A percentile compares a stretch with the other conserved stretches of the same genome.
phyloP scores from a whole-genome alignment of 2,329 filamentous ascomycete species.

The Paramyrothecium sp. region DNA sequence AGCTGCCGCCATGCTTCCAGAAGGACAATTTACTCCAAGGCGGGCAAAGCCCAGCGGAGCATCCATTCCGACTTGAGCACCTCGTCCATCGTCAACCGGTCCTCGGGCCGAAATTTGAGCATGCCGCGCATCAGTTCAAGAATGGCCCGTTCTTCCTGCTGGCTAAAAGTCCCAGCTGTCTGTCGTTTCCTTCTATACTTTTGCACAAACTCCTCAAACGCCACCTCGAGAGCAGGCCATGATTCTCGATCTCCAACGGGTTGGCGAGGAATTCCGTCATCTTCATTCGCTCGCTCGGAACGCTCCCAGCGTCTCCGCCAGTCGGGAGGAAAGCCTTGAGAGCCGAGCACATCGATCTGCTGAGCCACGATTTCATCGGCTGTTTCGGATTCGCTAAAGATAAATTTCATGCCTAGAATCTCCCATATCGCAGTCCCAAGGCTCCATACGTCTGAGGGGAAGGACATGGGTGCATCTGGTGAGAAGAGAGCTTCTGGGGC shows the following conservation, averaged over 20 bases:
- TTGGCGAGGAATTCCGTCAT: too few species aligned
- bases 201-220: constrained; percentile 24
- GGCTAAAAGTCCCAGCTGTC: constrained; percentile 10
- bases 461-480: too few species aligned
- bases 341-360: constrained; percentile 18
- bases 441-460: constrained; percentile 17
- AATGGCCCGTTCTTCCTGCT: constrained; percentile 16
- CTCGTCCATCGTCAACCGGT: constrained; percentile 23
- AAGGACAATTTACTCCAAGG: too few species aligned
- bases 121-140: constrained; percentile 28
- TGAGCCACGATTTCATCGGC: constrained; percentile 17
- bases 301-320: constrained; percentile 11
- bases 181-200: constrained; percentile 15
- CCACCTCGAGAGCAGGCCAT: constrained; percentile 19
- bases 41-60: constrained; percentile 23
- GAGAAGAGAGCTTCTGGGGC: too few species aligned
- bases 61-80: constrained; percentile 32
- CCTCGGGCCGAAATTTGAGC: constrained; percentile 23
- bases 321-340: constrained; percentile 5
- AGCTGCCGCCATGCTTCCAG: too few species aligned
- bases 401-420: constrained; percentile 17
- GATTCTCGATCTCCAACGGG: background rate
- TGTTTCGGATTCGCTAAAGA: constrained; percentile 15
- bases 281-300: background rate
- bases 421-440: constrained; percentile 17